Evolutionary conservation across 345 rosid genomes (phyloP), one percentile per base, ranked within the genome.

Genomic region (Citrus maxima): DNA sequence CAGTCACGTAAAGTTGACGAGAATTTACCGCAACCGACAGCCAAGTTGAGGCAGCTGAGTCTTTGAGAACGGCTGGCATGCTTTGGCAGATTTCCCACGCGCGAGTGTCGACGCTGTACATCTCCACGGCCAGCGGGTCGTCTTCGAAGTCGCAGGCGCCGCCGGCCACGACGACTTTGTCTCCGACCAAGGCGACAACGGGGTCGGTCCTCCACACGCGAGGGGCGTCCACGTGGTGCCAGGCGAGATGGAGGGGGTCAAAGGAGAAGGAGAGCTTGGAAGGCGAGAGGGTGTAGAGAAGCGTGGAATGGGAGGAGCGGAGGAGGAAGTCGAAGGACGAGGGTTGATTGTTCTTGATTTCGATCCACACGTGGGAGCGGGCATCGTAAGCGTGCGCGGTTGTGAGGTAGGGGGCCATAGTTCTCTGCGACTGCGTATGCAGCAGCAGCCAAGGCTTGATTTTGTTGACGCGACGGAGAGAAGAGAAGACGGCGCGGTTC

Each of bases 111-210:
- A 89, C 25, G 82, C 90, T 85, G 25, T 83, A 85, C 67, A 89
- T 59, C 76, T 93, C 98, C 1, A 92, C 93, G 7, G 98, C 88
- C 18, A 95, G 82, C 2, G 88, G 89, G 65, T 91, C 92, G 10
- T 92, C 97, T 74, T 89, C 93, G 88, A 93, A 93, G 37, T 91
- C 86, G 79, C 86, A 85, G 0, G 85, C 84, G 0, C 98, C 98
- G 9, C 97, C 94, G 7, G 94, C 98, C 1, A 92, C 51, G 18
- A 95, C 60, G 38, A 90, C 13, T 1, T 59, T 74, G 40, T 70
- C 73, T 12, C 91, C 97, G 0, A 91, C 91, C 10, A 85, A 22
- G 13, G 92, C 91, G 1, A 92, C 95, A 32, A 93, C 42, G 3
- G 98, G 98, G 78, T 92, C 98, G 3, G 84, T 35, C 40, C 97